Percentiles rank a stretch among this genome's conserved stretches.
phyloP scores from a whole-genome alignment of 140 eudicot species.

The Erigeron philadelphicus region DNA sequence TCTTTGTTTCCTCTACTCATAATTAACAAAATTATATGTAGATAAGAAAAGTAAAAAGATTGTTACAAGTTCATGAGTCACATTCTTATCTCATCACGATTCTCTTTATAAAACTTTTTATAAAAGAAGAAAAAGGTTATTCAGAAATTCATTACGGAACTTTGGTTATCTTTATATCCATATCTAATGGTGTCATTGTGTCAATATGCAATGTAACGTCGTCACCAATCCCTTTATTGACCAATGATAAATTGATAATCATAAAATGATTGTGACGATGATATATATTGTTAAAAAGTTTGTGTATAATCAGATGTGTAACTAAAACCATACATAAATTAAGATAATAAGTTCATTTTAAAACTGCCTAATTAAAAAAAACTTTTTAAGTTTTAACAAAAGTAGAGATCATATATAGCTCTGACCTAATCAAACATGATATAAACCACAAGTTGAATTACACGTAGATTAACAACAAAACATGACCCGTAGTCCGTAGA shows the following conservation, averaged over 20 bases:
- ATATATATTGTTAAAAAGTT: too few relatives aligned
- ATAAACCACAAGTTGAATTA: background rate
- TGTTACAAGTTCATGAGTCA: slow-evolving; percentile 15
- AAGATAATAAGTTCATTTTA: too few relatives aligned
- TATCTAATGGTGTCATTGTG: slow-evolving; percentile 14
- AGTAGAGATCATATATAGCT: background rate
- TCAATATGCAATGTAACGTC: slow-evolving; percentile 7
- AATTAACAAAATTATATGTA: background rate
- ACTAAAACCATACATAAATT: too few relatives aligned
- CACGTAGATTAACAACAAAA: background rate
- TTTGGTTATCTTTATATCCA: slow-evolving; percentile 18
- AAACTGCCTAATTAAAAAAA: background rate
- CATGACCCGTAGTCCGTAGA: background rate
- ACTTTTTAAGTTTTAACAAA: background rate
- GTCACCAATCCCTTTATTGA: background rate
- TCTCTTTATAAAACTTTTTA: slow-evolving; percentile 9
- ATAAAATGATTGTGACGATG: too few relatives aligned
- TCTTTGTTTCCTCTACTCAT: background rate
- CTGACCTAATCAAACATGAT: background rate
- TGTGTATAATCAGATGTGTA: too few relatives aligned
- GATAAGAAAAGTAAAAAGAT: background rate
- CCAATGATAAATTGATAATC: background rate
- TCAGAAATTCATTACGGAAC: background rate
- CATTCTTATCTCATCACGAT: background rate
- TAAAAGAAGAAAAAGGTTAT: slow-evolving; percentile 4